Evolutionary conservation across 306 rosid species (phyloP).

Genomic region (Fragaria iinumae): DNA sequence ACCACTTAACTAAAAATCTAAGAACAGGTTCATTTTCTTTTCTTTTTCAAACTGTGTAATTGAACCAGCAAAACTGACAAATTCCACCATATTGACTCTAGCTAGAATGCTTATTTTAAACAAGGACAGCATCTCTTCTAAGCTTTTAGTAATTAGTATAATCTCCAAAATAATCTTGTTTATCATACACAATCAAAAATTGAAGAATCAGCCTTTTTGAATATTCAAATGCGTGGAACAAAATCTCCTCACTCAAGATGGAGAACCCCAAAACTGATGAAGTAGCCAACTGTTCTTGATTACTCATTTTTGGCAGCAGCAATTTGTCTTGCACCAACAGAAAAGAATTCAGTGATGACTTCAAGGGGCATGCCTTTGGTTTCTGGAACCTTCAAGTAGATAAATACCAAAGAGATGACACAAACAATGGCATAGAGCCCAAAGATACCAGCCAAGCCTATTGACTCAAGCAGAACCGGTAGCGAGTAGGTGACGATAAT

Average conservation of each 20-base stretch:
- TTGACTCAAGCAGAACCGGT: slow-evolving; percentile 51
- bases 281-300: neutral
- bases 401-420: slow-evolving; percentile 58
- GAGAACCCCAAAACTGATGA: neutral
- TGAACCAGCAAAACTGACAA: slow-evolving; percentile 1
- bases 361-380: slow-evolving; percentile 94
- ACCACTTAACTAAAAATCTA: neutral
- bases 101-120: neutral
- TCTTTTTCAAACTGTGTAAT: neutral
- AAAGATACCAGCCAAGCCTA: slow-evolving; percentile 64
- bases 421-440: slow-evolving; percentile 62
- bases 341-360: slow-evolving; percentile 75
- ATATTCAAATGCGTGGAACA: neutral
- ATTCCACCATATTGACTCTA: neutral
- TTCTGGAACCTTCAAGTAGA: slow-evolving; percentile 77
- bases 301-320: slow-evolving; percentile 46
- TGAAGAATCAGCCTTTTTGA: neutral
- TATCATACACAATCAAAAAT: neutral
- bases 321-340: slow-evolving; percentile 58
- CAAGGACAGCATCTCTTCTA: neutral
- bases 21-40: neutral
- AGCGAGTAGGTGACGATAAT: slow-evolving; percentile 70
- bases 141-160: slow-evolving; percentile 2
- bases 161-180: neutral
- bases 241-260: neutral